Evolutionary conservation across 2,329 filamentous ascomycete genomes (phyloP), one percentile per base, ranked within the genome.

Genomic region (Torrubiellomyces zombiae): DNA sequence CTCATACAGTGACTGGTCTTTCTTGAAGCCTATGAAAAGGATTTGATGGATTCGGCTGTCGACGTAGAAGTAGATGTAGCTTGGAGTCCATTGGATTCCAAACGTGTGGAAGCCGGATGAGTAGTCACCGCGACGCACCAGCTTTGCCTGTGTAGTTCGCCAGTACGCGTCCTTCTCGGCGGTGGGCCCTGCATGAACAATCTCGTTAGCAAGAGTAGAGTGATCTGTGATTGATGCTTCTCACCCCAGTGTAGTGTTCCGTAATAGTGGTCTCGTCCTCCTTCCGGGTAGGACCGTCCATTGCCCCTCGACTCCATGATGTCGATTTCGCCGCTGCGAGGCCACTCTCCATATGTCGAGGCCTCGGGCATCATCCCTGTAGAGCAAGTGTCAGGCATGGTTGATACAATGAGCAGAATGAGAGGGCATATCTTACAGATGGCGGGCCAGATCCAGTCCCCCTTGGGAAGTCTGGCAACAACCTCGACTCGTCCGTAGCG

Each of bases 361-460:
- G 55, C 42, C 32, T 53, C 48, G 5, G 61, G 61, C 54, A 63
- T 57, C 56, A 66, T 61, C 57, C 52, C 39, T 37, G 18, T 6
- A 10, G 2, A 13, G 14, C 15, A 9, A 8, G n/a, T n/a, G n/a
- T n/a, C n/a, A n/a, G 17, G 17, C 9, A 20, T 16, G n/a, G 15
- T 12, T 23, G 13, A 19, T 23, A 21, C 13, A 21, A 2, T 18
- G 19, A 13, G 24, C 7, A 5, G 10, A 14, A 5, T 9, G 13
- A 9, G 16, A 8, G 16, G 18, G 10, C 11, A 9, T 15, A 14
- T 27, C 32, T 32, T 27, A 36, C 50, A 53, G 23, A 56, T 53
- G 20, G 56, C 57, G 32, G 48, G 61, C 63, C 62, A 67, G 14
- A 68, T 40, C 63, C 63, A 68, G 37, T 67, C 59, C 4, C 63